These are phyloP conservation scores for Boletus tomentosulus DNA, from an alignment of 768 basidiomycete species.

Conservation along the genomic window DNA sequence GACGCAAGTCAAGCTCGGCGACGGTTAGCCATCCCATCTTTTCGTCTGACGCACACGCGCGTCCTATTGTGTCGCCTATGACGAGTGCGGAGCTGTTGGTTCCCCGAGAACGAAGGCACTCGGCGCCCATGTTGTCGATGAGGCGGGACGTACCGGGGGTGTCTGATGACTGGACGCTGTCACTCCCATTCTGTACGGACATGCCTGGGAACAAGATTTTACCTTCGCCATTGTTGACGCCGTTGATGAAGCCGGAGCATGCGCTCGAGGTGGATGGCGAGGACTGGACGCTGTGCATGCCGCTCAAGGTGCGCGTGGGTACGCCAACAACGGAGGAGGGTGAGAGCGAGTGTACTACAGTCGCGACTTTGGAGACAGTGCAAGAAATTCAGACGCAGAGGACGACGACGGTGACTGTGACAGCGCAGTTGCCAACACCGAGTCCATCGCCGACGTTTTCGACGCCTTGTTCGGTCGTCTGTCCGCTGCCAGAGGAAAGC, in stretches of 20 bases:
- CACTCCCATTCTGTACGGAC: constrained; percentile 29
- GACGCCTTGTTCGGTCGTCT: not conserved
- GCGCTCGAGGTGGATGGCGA: constrained; percentile 11
- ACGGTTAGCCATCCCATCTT: constrained; percentile 1
- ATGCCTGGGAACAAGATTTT: constrained; percentile 21
- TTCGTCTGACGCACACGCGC: not conserved
- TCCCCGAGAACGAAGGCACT: constrained; percentile 29
- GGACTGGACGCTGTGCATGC: constrained; percentile 33
- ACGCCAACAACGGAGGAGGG: constrained; percentile 1
- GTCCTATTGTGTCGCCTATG: not conserved
- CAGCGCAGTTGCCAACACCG: constrained; percentile 25
- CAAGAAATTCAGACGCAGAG: not conserved
- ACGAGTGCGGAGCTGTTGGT: constrained; percentile 18
- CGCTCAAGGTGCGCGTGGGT: constrained; percentile 15
- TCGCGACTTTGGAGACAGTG: not conserved
- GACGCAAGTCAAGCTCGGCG: constrained; percentile 27
- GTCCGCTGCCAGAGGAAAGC: constrained; percentile 7
- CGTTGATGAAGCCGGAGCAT: not conserved
- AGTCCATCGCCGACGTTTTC: constrained; percentile 24
- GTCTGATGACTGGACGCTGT: constrained; percentile 28
- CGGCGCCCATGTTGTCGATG: constrained; percentile 24
- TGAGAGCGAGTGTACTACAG: constrained; percentile 2
- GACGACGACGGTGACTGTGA: not conserved
- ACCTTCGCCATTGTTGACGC: constrained; percentile 1
- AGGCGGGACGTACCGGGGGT: not conserved